Percentiles rank a stretch among this genome's conserved stretches.
Evolutionary conservation across 768 basidiomycete genomes (phyloP).

Genomic region (Hericium alpestre): DNA sequence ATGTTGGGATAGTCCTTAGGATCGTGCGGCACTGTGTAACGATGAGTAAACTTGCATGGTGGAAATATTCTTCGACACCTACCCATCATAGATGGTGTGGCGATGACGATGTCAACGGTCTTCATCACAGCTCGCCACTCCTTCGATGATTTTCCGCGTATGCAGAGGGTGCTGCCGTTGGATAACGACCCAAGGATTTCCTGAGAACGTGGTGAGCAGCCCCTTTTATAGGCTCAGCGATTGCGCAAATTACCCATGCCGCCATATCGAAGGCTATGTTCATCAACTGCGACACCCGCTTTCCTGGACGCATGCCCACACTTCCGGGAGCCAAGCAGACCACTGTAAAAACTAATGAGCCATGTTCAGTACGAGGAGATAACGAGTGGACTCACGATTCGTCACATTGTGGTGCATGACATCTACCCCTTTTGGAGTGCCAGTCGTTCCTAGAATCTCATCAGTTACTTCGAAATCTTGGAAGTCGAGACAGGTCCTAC

Average conservation of each 20-base stretch:
- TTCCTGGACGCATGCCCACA: slow-evolving; percentile 44
- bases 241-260: slow-evolving; percentile 33
- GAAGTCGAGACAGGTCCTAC: slow-evolving; percentile 21
- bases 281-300: slow-evolving; percentile 47
- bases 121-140: slow-evolving; percentile 42
- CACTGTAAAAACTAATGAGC: slow-evolving; percentile 20
- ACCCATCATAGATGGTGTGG: slow-evolving; percentile 41
- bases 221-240: too few species aligned
- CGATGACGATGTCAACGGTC: slow-evolving; percentile 41
- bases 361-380: background rate
- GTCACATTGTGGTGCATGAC: slow-evolving; percentile 51
- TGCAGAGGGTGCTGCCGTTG: slow-evolving; percentile 42
- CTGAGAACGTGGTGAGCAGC: slow-evolving; percentile 4
- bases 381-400: slow-evolving; percentile 31
- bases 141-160: slow-evolving; percentile 39
- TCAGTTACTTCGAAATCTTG: background rate
- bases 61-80: background rate
- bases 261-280: slow-evolving; percentile 63
- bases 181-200: slow-evolving; percentile 41
- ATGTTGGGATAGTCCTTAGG: slow-evolving; percentile 45
- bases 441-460: slow-evolving; percentile 35
- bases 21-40: slow-evolving; percentile 27
- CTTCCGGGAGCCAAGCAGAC: slow-evolving; percentile 41
- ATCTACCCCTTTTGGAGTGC: slow-evolving; percentile 49
- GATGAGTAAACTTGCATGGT: slow-evolving; percentile 1